These are phyloP conservation scores for Cudoniella acicularis DNA, from an alignment of 495 filamentous ascomycete genomes.

Conservation along the genomic window DNA sequence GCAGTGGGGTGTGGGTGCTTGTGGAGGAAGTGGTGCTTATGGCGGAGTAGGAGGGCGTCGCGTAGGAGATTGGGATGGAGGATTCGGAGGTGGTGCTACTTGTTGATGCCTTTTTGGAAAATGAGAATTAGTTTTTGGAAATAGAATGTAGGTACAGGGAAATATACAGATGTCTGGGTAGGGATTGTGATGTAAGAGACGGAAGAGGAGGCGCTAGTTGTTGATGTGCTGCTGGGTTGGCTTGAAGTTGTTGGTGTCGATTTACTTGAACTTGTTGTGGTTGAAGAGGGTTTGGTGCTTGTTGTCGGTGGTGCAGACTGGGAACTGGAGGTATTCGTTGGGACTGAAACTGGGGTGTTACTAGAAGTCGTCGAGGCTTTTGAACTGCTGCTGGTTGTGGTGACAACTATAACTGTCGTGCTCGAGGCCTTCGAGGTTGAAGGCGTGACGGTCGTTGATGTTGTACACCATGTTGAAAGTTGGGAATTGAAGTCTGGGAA, in stretches of 20 bases:
- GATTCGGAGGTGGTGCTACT: neutral
- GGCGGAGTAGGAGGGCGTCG: neutral
- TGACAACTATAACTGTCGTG: neutral
- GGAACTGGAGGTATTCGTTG: too few species aligned
- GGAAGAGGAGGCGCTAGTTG: neutral
- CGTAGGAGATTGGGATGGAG: neutral
- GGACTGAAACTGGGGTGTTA: too few species aligned
- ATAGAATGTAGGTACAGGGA: too few species aligned
- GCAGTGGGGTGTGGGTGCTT: neutral
- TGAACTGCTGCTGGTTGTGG: neutral
- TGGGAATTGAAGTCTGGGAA: too few species aligned
- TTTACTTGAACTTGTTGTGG: neutral
- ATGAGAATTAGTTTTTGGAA: too few species aligned
- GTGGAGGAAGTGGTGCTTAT: neutral
- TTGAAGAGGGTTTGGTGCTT: neutral
- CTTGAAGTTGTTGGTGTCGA: neutral
- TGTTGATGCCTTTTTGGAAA: neutral
- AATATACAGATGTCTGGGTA: neutral
- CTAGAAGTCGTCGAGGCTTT: neutral
- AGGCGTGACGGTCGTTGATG: neutral
- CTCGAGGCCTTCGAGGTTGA: neutral
- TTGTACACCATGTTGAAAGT: too few species aligned
- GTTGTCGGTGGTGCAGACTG: neutral
- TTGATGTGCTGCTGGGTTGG: neutral
- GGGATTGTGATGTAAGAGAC: neutral